phyloP scores from a whole-genome alignment of 2,329 filamentous ascomycete species.

The Apiospora sp. region DNA sequence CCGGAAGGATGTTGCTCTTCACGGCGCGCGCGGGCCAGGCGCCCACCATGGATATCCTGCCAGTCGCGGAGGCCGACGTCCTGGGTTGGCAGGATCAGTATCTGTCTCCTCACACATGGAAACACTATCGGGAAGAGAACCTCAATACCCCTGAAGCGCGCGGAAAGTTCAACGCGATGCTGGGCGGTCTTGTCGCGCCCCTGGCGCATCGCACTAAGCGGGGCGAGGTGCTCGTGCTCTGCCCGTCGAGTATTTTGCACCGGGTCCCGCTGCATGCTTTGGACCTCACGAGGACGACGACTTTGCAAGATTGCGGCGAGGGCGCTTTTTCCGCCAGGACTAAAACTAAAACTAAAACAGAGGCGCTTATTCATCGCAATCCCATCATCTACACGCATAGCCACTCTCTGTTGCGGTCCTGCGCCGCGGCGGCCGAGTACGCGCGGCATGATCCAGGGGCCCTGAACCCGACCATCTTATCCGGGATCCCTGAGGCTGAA shows the following conservation, averaged over 20 bases:
- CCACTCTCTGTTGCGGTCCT: not conserved
- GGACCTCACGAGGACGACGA: not conserved
- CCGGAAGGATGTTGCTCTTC: not conserved
- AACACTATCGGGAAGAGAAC: not conserved
- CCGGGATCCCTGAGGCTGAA: not conserved
- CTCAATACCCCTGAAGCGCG: not conserved
- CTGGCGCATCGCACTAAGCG: not conserved
- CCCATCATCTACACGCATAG: slow-evolving; percentile 1
- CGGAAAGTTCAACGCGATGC: not conserved
- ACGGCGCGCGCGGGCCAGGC: not conserved
- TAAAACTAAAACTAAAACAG: not conserved
- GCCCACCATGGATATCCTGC: not conserved
- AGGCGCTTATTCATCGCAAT: not conserved
- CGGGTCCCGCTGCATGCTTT: not conserved
- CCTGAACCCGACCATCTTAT: not conserved
- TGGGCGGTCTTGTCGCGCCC: not conserved
- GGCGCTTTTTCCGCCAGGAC: not conserved
- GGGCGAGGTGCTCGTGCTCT: slow-evolving; percentile 6
- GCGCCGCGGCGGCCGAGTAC: not conserved
- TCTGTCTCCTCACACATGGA: not conserved
- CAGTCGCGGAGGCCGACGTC: not conserved
- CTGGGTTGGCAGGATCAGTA: not conserved
- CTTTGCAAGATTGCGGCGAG: not conserved
- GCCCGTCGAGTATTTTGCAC: not conserved
- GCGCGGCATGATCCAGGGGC: not conserved